These are phyloP conservation scores for Ophiobolus disseminans DNA, from an alignment of 2,329 filamentous ascomycete species.

Conservation along the genomic window DNA sequence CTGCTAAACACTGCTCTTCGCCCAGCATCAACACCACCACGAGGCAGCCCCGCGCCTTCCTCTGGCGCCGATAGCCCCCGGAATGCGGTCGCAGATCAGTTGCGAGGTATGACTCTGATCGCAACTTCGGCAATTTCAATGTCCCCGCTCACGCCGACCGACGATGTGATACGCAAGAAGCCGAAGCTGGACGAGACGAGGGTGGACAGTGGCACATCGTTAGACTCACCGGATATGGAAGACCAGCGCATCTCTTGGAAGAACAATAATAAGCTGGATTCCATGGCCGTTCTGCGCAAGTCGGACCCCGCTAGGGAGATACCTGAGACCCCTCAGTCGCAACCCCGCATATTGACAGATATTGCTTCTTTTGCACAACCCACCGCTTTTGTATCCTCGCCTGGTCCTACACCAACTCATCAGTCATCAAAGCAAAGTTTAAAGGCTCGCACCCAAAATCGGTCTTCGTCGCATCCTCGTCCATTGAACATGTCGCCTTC, in stretches of 20 bases:
- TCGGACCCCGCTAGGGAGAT: slow-evolving; percentile 25
- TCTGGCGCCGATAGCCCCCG: slow-evolving; percentile 41
- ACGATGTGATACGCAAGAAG: slow-evolving; percentile 46
- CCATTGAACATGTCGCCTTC: slow-evolving; percentile 37
- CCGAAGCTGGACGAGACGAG: slow-evolving; percentile 40
- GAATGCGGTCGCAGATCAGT: slow-evolving; percentile 46
- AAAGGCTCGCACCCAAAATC: slow-evolving; percentile 8
- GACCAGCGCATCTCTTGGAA: slow-evolving; percentile 3
- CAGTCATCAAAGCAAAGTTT: slow-evolving; percentile 7
- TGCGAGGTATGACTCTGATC: slow-evolving; percentile 41
- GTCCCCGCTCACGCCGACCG: slow-evolving; percentile 44
- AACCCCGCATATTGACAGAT: slow-evolving; percentile 44
- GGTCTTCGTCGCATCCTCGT: slow-evolving; percentile 23
- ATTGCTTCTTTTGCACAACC: slow-evolving; percentile 40
- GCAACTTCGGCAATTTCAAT: slow-evolving; percentile 37
- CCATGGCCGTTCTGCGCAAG: slow-evolving; percentile 5
- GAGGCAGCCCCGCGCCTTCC: slow-evolving; percentile 30
- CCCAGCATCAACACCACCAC: slow-evolving; percentile 33
- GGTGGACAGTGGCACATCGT: slow-evolving; percentile 23
- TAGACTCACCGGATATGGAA: slow-evolving; percentile 17
- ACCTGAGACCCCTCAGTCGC: slow-evolving; percentile 41
- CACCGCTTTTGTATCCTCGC: slow-evolving; percentile 33
- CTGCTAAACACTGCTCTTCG: slow-evolving; percentile 44
- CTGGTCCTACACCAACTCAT: slow-evolving; percentile 10
- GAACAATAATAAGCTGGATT: slow-evolving; percentile 10